phyloP scores from a whole-genome alignment of 2,329 filamentous ascomycete species.

The Knoxdaviesia proteae region DNA sequence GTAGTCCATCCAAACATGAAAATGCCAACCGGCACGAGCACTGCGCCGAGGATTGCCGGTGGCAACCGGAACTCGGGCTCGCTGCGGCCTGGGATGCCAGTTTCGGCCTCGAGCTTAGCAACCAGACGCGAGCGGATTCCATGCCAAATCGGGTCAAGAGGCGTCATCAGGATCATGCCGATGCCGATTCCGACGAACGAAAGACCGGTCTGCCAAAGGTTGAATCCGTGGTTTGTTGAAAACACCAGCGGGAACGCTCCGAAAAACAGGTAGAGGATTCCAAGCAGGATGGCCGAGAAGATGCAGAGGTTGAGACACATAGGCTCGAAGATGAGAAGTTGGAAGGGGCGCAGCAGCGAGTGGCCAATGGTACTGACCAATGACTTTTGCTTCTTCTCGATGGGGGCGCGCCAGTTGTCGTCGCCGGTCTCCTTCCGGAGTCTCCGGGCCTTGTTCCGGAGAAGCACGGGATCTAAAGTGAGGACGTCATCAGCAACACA shows the following conservation, averaged over 20 bases:
- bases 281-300: constrained; percentile 67
- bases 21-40: constrained; percentile 59
- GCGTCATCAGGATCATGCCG: constrained; percentile 44
- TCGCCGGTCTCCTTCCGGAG: constrained; percentile 61
- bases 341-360: constrained; percentile 49
- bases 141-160: constrained; percentile 45
- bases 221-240: constrained; percentile 50
- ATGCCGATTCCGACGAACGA: constrained; percentile 53
- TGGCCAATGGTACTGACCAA: constrained; percentile 37
- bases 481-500: neutral
- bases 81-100: constrained; percentile 31
- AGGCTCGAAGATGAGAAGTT: constrained; percentile 61
- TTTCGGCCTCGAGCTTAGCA: constrained; percentile 23
- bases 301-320: constrained; percentile 73
- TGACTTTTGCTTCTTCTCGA: constrained; percentile 51
- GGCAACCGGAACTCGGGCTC: constrained; percentile 80
- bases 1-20: constrained; percentile 85
- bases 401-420: constrained; percentile 51
- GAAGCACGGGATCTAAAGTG: constrained; percentile 38
- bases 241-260: constrained; percentile 75
- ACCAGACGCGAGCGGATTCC: constrained; percentile 37
- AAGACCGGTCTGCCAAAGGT: constrained; percentile 59
- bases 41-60: constrained; percentile 50
- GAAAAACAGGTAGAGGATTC: constrained; percentile 79
- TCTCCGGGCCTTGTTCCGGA: constrained; percentile 49